These are phyloP conservation scores for Saccharomycopsis capsularis DNA, from an alignment of 805 yeast genomes.

Conservation along the genomic window DNA sequence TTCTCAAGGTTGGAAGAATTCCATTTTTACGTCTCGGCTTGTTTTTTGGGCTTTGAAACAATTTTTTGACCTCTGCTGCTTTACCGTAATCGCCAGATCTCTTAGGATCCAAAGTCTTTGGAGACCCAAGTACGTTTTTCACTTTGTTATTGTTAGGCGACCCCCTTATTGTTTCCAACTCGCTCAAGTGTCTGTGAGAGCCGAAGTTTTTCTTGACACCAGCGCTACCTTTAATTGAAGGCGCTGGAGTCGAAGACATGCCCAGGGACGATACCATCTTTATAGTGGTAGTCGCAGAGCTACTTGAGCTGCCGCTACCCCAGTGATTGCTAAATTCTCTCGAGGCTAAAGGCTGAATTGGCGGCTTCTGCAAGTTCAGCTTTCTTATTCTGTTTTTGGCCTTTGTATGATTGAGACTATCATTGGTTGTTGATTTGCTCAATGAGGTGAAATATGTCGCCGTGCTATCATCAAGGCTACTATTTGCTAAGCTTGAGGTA, in stretches of 20 bases:
- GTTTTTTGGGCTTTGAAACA: conserved; percentile 11
- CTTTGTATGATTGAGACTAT: conserved; percentile 16
- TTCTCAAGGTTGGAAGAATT: conserved; percentile 15
- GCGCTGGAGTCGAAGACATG: neutral
- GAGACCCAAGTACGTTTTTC: neutral
- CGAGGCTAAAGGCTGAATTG: conserved; percentile 19
- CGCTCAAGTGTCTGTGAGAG: too few relatives aligned
- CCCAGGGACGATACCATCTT: neutral
- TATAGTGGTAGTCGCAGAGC: neutral
- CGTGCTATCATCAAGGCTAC: neutral
- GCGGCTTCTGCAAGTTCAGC: conserved; percentile 19
- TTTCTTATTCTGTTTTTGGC: conserved; percentile 8
- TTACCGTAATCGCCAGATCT: neutral
- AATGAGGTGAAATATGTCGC: conserved; percentile 10
- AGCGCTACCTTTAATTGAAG: neutral
- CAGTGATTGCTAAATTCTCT: neutral
- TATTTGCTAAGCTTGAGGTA: conserved; percentile 1
- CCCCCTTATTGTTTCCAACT: conserved; percentile 13
- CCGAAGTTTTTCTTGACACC: neutral
- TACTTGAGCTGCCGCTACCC: neutral
- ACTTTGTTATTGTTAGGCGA: conserved; percentile 5
- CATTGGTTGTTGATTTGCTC: conserved; percentile 18
- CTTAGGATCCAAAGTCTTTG: neutral
- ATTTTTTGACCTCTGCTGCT: conserved; percentile 4
- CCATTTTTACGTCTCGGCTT: conserved; percentile 12